These are phyloP conservation scores for Cercospora nicotianae DNA, from an alignment of 2,329 filamentous ascomycete species.

Conservation along the genomic window DNA sequence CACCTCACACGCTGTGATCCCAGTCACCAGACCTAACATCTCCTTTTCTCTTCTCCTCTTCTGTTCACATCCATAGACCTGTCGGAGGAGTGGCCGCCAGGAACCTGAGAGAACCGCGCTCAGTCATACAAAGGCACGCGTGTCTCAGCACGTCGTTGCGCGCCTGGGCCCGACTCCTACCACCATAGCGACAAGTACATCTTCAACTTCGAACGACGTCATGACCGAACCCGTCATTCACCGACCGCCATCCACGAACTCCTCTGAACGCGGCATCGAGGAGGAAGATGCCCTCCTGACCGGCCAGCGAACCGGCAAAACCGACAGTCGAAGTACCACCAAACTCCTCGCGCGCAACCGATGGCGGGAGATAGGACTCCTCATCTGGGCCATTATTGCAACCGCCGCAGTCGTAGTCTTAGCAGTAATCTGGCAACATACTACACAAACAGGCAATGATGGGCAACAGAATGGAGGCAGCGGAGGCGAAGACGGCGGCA, in stretches of 20 bases:
- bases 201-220: not conserved
- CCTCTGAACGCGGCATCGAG: conserved; percentile 59
- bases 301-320: conserved; percentile 46
- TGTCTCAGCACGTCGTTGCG: not conserved
- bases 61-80: not conserved
- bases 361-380: conserved; percentile 74
- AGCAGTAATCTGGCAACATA: conserved; percentile 75
- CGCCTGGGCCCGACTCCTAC: not conserved
- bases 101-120: not conserved
- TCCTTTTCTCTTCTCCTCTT: not conserved
- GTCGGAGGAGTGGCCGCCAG: not conserved
- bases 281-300: conserved; percentile 62
- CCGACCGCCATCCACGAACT: conserved; percentile 58
- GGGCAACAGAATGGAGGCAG: not conserved
- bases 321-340: conserved; percentile 39
- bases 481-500: conserved; percentile 22
- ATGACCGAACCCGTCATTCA: conserved; percentile 53
- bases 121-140: not conserved
- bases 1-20: not conserved
- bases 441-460: conserved; percentile 19
- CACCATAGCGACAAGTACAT: not conserved
- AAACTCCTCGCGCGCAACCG: conserved; percentile 42
- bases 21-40: not conserved
- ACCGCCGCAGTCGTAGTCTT: conserved; percentile 77
- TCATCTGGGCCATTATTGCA: conserved; percentile 78